These are phyloP conservation scores for Phyllostachys edulis DNA, from an alignment of 176 grass and related monocot genomes.

Conservation along the genomic window DNA sequence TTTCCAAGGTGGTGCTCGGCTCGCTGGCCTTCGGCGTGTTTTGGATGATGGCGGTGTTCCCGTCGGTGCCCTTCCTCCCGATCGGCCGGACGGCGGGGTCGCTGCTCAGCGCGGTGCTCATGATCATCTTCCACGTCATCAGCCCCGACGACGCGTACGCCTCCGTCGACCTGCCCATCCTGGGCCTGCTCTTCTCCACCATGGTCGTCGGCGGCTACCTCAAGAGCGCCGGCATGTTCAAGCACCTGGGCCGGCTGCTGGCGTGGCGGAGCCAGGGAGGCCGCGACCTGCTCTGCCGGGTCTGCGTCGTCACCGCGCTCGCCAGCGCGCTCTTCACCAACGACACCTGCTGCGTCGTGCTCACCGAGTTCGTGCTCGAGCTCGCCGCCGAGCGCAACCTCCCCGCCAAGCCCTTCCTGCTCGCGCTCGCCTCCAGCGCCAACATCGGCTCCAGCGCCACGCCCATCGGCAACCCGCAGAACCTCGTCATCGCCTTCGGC, in stretches of 20 bases:
- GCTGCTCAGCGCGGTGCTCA: constrained; percentile 73
- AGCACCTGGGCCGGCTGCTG: constrained; percentile 63
- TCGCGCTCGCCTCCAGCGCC: constrained; percentile 81
- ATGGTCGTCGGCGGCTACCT: constrained; percentile 95
- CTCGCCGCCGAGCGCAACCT: constrained; percentile 86
- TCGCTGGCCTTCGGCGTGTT: constrained; percentile 70
- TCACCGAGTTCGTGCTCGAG: constrained; percentile 95
- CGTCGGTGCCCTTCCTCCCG: constrained; percentile 84
- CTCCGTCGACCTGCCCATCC: constrained; percentile 84
- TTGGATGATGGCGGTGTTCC: constrained; percentile 96
- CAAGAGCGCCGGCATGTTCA: constrained; percentile 88
- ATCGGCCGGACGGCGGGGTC: constrained; percentile 86
- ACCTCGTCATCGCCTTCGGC: constrained; percentile 81
- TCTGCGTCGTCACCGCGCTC: constrained; percentile 80
- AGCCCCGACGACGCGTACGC: constrained; percentile 71
- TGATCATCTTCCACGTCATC: constrained; percentile 86
- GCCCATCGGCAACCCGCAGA: constrained; percentile 97
- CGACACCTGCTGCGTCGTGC: constrained; percentile 94
- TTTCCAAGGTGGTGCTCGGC: constrained; percentile 56
- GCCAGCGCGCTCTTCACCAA: constrained; percentile 90
- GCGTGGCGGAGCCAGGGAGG: constrained; percentile 78
- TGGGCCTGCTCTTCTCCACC: constrained; percentile 86
- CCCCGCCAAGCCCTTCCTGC: constrained; percentile 77
- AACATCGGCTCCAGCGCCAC: constrained; percentile 90
- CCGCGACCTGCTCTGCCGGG: constrained; percentile 81